Conservation (phyloP, 2,329 filamentous ascomycete genomes). For the Diaporthe longicolla region DNA sequence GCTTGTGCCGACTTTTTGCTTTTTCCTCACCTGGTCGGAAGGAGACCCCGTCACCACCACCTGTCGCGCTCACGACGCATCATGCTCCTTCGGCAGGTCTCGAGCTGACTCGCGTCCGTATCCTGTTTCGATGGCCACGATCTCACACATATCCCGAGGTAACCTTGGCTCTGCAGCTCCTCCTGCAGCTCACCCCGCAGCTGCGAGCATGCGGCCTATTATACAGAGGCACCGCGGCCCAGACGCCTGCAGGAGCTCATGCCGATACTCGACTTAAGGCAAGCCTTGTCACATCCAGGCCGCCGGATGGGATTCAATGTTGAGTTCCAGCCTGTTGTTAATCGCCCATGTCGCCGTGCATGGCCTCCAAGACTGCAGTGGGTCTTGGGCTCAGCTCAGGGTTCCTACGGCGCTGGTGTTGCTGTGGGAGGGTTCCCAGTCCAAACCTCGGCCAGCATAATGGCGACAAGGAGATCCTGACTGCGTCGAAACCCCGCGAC, state of each 20-base stretch:
- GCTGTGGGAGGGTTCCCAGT: slow-evolving; percentile 19
- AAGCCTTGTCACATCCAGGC: slow-evolving; percentile 39
- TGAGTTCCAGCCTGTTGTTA: not conserved
- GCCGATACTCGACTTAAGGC: slow-evolving; percentile 36
- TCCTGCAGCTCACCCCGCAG: slow-evolving; percentile 39
- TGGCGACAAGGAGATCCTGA: slow-evolving; percentile 25
- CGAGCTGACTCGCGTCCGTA: slow-evolving; percentile 32
- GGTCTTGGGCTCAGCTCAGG: not conserved
- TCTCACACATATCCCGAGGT: slow-evolving; percentile 34
- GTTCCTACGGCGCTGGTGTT: too few relatives aligned
- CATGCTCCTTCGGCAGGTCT: slow-evolving; percentile 18
- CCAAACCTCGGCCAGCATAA: slow-evolving; percentile 1
- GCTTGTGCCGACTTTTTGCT: slow-evolving; percentile 24
- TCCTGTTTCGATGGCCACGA: slow-evolving; percentile 27
- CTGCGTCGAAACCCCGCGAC: slow-evolving; percentile 35
- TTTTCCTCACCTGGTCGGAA: slow-evolving; percentile 25
- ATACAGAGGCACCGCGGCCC: not conserved
- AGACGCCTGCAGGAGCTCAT: slow-evolving; percentile 31
- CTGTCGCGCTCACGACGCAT: slow-evolving; percentile 1
- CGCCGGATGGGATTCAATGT: not conserved
- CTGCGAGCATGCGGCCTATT: slow-evolving; percentile 23
- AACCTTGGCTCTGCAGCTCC: slow-evolving; percentile 37
- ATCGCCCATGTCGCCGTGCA: not conserved
- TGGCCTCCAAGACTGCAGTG: not conserved
- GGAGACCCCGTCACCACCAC: slow-evolving; percentile 22